phyloP scores from a whole-genome alignment of 306 rosid genomes.

The Canavalia ensiformis region DNA sequence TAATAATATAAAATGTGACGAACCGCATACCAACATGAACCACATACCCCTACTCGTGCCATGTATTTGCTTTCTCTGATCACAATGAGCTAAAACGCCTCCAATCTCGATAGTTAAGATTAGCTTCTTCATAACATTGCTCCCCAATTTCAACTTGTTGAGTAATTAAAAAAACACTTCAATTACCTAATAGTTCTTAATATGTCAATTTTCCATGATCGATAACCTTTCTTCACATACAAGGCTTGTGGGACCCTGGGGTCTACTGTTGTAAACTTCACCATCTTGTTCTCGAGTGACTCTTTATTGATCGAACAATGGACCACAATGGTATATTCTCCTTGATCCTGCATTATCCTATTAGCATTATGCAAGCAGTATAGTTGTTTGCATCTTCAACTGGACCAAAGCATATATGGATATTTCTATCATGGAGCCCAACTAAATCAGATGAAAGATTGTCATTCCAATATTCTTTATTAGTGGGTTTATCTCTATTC shows the following conservation, averaged over 20 bases:
- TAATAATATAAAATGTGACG: too few relatives aligned
- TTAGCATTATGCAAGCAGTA: constrained; percentile 36
- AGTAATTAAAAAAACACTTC: background rate
- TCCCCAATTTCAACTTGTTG: constrained; percentile 19
- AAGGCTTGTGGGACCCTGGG: constrained; percentile 44
- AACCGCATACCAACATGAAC: too few relatives aligned
- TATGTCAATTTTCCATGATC: constrained; percentile 20
- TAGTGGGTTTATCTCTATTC: constrained; percentile 22
- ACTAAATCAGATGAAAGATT: constrained; percentile 40
- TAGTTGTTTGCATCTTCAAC: constrained; percentile 41
- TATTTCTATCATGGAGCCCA: constrained; percentile 51
- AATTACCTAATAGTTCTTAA: constrained; percentile 19
- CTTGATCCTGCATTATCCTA: constrained; percentile 40
- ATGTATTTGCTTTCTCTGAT: too few relatives aligned
- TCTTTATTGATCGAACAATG: constrained; percentile 26
- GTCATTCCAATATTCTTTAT: constrained; percentile 29
- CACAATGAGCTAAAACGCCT: background rate
- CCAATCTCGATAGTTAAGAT: background rate
- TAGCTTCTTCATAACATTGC: constrained; percentile 18
- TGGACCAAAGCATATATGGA: constrained; percentile 34
- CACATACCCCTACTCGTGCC: too few relatives aligned
- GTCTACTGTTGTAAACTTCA: constrained; percentile 42
- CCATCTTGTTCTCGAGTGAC: constrained; percentile 38
- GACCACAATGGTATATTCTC: constrained; percentile 57
- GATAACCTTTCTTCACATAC: constrained; percentile 29